Evolutionary conservation across 2,329 filamentous ascomycete species (phyloP).

Genomic region (Orbilia blumenaviensis): DNA sequence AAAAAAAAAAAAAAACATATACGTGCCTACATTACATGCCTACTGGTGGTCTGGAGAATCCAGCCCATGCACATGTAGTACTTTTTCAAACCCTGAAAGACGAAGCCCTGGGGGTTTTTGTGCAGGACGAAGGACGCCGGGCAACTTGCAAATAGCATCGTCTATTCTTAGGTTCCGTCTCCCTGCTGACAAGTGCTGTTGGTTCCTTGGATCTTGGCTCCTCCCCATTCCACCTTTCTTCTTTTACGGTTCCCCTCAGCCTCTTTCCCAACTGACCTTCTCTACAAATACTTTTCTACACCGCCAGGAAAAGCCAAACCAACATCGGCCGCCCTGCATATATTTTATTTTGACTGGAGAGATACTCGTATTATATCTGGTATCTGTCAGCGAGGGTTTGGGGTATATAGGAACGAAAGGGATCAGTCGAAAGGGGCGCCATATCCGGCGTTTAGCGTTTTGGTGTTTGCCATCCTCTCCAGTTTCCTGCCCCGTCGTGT

Average conservation of each 20-base stretch:
- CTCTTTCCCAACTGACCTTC: slow-evolving; percentile 22
- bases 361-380: no score
- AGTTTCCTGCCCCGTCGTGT: slow-evolving; percentile 10
- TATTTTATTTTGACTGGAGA: background rate
- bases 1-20: no score
- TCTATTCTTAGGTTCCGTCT: slow-evolving; percentile 11
- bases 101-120: no score
- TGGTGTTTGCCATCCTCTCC: slow-evolving; percentile 11
- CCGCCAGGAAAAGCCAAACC: background rate
- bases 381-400: background rate
- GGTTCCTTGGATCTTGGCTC: slow-evolving; percentile 21
- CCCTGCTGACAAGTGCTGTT: slow-evolving; percentile 16
- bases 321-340: background rate
- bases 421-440: slow-evolving; percentile 31
- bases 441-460: slow-evolving; percentile 35
- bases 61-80: no score
- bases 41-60: no score
- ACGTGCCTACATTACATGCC: background rate
- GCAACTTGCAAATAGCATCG: slow-evolving; percentile 6
- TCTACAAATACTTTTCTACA: slow-evolving; percentile 32
- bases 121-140: slow-evolving; percentile 2
- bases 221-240: background rate
- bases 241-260: slow-evolving; percentile 34
- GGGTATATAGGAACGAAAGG: slow-evolving; percentile 4
- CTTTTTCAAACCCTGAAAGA: no score